A percentile compares a stretch with the other conserved stretches of the same genome.
Evolutionary conservation across 345 rosid genomes (phyloP).

Genomic region (Brassica juncea): DNA sequence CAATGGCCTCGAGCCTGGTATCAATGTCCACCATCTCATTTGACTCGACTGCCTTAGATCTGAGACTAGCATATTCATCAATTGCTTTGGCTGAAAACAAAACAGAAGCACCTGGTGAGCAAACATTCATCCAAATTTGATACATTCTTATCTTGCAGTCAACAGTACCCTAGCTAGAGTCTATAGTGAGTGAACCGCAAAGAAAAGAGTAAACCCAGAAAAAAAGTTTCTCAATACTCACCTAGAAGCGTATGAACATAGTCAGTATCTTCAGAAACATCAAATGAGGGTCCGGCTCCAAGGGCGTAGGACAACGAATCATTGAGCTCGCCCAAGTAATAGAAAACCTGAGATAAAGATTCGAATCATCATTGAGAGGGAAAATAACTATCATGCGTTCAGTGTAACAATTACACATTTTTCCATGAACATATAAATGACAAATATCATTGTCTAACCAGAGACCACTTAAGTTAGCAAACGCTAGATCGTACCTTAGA

Average conservation of each 20-base stretch:
- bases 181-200: slow-evolving; percentile 23
- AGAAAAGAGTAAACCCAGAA: slow-evolving; percentile 39
- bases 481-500: slow-evolving; percentile 64
- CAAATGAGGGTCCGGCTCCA: slow-evolving; percentile 91
- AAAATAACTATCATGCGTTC: background rate
- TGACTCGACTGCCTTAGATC: slow-evolving; percentile 69
- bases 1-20: slow-evolving; percentile 86
- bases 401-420: slow-evolving; percentile 1
- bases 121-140: slow-evolving; percentile 2
- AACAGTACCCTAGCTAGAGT: background rate
- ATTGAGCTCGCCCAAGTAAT: slow-evolving; percentile 91
- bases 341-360: slow-evolving; percentile 66
- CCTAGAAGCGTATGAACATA: slow-evolving; percentile 92
- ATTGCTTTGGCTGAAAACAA: slow-evolving; percentile 82
- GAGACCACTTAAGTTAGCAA: background rate
- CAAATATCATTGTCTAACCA: background rate
- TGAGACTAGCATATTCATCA: slow-evolving; percentile 93
- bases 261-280: slow-evolving; percentile 94
- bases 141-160: slow-evolving; percentile 9
- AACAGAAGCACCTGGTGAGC: slow-evolving; percentile 10
- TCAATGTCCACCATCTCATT: slow-evolving; percentile 67
- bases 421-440: background rate
- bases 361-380: background rate
- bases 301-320: slow-evolving; percentile 97
- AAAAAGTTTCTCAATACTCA: slow-evolving; percentile 42